phyloP scores from a whole-genome alignment of 2,329 filamentous ascomycete genomes.

The Sarocladium oryzae region DNA sequence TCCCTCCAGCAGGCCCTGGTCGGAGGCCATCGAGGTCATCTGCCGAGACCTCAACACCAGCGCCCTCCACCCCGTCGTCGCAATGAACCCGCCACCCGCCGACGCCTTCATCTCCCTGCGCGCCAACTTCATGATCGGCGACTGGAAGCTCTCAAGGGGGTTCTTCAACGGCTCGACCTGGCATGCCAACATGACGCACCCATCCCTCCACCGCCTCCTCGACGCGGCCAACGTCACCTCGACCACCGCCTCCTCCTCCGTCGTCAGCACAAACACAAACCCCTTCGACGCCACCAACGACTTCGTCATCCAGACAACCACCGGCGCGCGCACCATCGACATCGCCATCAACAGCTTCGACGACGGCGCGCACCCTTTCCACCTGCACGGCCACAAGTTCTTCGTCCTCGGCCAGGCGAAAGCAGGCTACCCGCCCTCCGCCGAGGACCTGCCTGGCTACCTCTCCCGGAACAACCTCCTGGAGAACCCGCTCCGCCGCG shows the following conservation, averaged over 20 bases:
- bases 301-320: conserved; percentile 42
- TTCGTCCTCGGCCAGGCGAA: conserved; percentile 33
- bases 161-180: conserved; percentile 49
- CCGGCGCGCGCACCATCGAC: conserved; percentile 46
- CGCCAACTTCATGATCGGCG: conserved; percentile 49
- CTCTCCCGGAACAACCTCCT: conserved; percentile 17
- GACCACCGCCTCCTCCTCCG: neutral
- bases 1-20: conserved; percentile 41
- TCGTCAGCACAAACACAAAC: conserved; percentile 21
- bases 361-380: conserved; percentile 30
- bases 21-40: conserved; percentile 37
- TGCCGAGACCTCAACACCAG: conserved; percentile 49
- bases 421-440: conserved; percentile 24
- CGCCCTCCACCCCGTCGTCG: conserved; percentile 32
- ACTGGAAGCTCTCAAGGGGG: conserved; percentile 45
- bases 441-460: conserved; percentile 18
- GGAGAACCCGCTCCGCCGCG: conserved; percentile 28
- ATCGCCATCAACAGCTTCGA: conserved; percentile 56
- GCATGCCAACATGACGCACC: conserved; percentile 29
- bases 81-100: conserved; percentile 28
- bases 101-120: conserved; percentile 39
- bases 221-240: conserved; percentile 17
- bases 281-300: conserved; percentile 23
- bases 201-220: conserved; percentile 29
- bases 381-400: conserved; percentile 42